A percentile compares a stretch with the other conserved stretches of the same genome.
These are phyloP conservation scores for Pestalotiopsis sp. DNA, from an alignment of 2,329 filamentous ascomycete species.

Conservation along the genomic window DNA sequence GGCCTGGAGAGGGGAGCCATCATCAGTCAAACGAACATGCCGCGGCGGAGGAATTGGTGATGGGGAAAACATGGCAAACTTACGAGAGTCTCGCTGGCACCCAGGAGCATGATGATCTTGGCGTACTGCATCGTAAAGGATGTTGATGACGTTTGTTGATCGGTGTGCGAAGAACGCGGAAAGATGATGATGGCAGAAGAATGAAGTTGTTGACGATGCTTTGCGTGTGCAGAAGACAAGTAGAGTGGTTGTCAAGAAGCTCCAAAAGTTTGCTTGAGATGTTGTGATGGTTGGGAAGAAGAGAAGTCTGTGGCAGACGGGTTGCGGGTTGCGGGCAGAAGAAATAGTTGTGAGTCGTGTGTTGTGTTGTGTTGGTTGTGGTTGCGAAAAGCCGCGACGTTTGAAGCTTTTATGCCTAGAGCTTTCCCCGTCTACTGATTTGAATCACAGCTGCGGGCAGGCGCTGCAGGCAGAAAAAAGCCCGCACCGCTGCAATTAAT, in stretches of 20 bases:
- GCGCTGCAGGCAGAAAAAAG: not conserved
- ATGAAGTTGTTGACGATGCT: not conserved
- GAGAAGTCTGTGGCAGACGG: not conserved
- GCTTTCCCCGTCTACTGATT: not conserved
- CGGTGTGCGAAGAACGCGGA: not conserved
- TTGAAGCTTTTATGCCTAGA: not conserved
- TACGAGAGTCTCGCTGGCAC: conserved; percentile 3
- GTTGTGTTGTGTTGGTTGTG: not conserved
- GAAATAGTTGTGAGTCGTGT: not conserved
- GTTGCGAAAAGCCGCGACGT: not conserved
- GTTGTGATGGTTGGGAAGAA: not conserved
- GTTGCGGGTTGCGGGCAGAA: not conserved
- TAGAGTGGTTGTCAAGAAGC: not conserved
- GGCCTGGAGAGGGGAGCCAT: not conserved
- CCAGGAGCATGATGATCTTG: conserved; percentile 8
- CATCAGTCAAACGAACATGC: not conserved
- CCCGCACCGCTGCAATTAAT: not conserved
- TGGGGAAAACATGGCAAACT: not conserved
- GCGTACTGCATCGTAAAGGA: conserved; percentile 10
- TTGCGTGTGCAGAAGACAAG: conserved; percentile 19
- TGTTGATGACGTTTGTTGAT: conserved; percentile 1
- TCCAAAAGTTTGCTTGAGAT: not conserved
- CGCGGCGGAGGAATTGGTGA: not conserved
- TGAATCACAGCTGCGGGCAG: not conserved
- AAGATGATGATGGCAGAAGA: not conserved